Percentiles rank a stretch among this genome's conserved stretches.
These are phyloP conservation scores for Uncinocarpus reesii DNA, from an alignment of 2,329 filamentous ascomycete species.

Conservation along the genomic window DNA sequence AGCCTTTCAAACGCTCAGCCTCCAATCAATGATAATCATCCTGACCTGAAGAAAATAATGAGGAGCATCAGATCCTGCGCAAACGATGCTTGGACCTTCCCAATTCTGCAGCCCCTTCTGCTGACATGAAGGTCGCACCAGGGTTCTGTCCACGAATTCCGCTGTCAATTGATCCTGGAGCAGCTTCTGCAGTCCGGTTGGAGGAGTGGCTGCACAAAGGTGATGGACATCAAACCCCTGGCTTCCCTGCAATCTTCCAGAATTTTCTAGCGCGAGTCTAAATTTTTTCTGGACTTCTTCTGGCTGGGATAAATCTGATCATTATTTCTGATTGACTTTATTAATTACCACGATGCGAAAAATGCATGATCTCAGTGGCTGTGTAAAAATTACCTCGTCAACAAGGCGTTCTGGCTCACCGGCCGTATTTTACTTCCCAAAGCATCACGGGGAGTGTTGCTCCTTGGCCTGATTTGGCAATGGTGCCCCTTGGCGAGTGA, in stretches of 20 bases:
- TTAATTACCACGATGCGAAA: too few relatives aligned
- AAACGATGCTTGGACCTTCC: neutral
- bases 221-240: neutral
- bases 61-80: neutral
- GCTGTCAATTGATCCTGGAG: too few relatives aligned
- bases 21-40: neutral
- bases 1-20: too few relatives aligned
- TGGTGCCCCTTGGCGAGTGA: neutral
- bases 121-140: too few relatives aligned
- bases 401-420: neutral
- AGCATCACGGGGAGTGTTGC: neutral
- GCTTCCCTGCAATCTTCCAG: slow-evolving; percentile 8
- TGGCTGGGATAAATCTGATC: neutral
- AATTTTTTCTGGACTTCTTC: slow-evolving; percentile 3
- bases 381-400: neutral
- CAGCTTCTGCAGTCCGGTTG: too few relatives aligned
- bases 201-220: too few relatives aligned
- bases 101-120: neutral
- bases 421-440: slow-evolving; percentile 4
- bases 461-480: neutral
- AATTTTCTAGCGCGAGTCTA: slow-evolving; percentile 6
- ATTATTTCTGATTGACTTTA: neutral
- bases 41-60: neutral
- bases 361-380: too few relatives aligned
- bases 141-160: too few relatives aligned